phyloP scores from a whole-genome alignment of 2,329 filamentous ascomycete species.

The Nemania sp. region DNA sequence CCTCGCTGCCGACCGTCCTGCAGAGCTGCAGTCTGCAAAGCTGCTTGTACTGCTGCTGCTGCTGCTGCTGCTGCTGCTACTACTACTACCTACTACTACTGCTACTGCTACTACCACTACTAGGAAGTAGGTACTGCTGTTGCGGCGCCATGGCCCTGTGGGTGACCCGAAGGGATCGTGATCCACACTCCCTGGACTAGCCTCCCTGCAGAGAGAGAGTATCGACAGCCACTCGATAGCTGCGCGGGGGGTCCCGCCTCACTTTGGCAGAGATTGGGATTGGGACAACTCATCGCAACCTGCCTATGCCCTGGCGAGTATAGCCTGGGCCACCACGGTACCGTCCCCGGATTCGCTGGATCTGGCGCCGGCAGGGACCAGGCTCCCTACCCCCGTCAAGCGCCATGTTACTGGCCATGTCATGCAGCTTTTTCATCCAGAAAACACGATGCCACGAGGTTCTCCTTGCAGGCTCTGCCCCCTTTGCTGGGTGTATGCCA shows the following conservation, averaged over 20 bases:
- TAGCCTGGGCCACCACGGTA: constrained; percentile 31
- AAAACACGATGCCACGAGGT: constrained; percentile 38
- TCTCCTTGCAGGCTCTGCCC: constrained; percentile 38
- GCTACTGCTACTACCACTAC: too few relatives aligned
- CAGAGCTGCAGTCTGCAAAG: constrained; percentile 31
- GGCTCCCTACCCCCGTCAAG: constrained; percentile 16
- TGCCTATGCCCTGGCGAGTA: constrained; percentile 40
- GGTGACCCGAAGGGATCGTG: constrained; percentile 41
- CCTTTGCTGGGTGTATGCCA: constrained; percentile 28
- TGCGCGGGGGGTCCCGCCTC: constrained; percentile 48
- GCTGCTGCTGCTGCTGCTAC: background rate
- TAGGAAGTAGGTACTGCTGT: too few relatives aligned
- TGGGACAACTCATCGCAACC: constrained; percentile 47
- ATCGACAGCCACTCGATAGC: constrained; percentile 48
- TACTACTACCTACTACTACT: background rate
- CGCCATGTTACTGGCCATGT: constrained; percentile 31
- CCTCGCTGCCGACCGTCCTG: constrained; percentile 18
- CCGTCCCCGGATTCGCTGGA: constrained; percentile 37
- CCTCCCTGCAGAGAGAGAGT: constrained; percentile 17
- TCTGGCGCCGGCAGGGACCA: constrained; percentile 31
- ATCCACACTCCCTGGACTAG: constrained; percentile 25
- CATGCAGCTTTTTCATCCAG: constrained; percentile 35
- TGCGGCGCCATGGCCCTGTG: constrained; percentile 4
- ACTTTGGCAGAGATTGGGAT: constrained; percentile 44
- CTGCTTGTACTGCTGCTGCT: background rate